Evolutionary conservation across 2,329 filamentous ascomycete species (phyloP), one percentile per base, ranked within the genome.

Genomic region (Elsinoe arachidis): DNA sequence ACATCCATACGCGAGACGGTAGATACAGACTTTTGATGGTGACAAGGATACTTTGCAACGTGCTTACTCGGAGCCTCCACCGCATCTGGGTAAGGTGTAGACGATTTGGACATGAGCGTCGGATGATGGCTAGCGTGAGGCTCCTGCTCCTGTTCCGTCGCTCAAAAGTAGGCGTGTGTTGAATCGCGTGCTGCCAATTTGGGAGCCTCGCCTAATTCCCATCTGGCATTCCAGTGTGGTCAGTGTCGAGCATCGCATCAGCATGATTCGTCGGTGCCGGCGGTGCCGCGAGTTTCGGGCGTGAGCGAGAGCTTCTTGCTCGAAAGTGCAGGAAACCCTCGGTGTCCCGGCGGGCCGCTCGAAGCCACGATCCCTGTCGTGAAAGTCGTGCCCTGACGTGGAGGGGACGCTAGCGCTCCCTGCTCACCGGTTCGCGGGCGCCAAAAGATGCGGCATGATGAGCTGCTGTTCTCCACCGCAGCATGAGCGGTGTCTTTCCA

Each of bases 101-200:
- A 21, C 33, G 11, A 21, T 14, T 4, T 6, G 33, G 49, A 26
- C 30, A 35, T 37, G 17, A 23, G n/a, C 17, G 34, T 35, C 17
- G 21, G 26, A 35, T 51, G 23, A 35, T 34, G 34, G 34, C 23
- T 38, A 39, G 49, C 49, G 49, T 53, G 49, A 53, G 49, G 49
- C 49, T 53, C 49, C 39, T 21, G 33, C 26, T 37, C 7, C 26
- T 39, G 49, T 39, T 26, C 49, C 26, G 33, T 34, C 26, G 26
- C 26, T 30, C 26, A 21, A 53, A 53, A 53, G 49, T 39, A 39
- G 49, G 49, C 49, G 19, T 39, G 49, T 53, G 26, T 46, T 23
- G 49, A 39, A 53, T 53, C 49, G 49, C 49, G 49, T 53, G 49
- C 49, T 53, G 49, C 49, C 33, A 35, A 53, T 53, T 53, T 53